Percentiles rank a stretch among this genome's conserved stretches.
Conservation (phyloP, 768 basidiomycete species). For the Leucosporidium creatinivorum region DNA sequence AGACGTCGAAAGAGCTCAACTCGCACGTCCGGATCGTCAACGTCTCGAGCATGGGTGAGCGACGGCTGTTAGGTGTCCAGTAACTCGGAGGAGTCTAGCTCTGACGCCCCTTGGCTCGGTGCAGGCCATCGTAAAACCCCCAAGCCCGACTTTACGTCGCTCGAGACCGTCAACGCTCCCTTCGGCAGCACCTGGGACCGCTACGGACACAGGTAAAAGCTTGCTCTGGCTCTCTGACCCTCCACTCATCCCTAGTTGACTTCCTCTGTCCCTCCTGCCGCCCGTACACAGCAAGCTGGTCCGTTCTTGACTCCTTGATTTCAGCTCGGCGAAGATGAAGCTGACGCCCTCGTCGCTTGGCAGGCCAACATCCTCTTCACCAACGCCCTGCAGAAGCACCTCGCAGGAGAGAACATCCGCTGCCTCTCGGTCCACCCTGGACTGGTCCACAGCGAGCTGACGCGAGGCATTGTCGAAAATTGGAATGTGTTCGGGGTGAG, state of each 20-base stretch:
- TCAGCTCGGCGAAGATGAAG: too few species aligned
- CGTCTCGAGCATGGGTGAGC: conserved; percentile 13
- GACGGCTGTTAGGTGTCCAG: not conserved
- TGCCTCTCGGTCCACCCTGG: conserved; percentile 11
- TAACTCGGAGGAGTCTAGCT: too few species aligned
- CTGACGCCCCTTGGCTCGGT: too few species aligned
- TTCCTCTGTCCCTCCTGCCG: too few species aligned
- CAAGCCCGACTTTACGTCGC: conserved; percentile 13
- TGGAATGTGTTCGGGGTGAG: conserved; percentile 7
- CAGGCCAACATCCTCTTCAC: conserved; percentile 27
- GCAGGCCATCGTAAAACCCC: conserved; percentile 9
- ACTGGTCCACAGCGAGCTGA: conserved; percentile 11
- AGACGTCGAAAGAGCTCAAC: conserved; percentile 25
- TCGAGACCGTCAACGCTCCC: conserved; percentile 16
- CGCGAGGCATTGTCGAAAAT: conserved; percentile 3
- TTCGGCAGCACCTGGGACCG: conserved; percentile 14
- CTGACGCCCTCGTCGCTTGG: not conserved
- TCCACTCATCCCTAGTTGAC: too few species aligned
- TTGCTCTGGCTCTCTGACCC: too few species aligned
- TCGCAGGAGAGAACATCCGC: conserved; percentile 19
- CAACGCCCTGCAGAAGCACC: conserved; percentile 6
- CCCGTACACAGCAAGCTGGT: not conserved
- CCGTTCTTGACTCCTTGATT: not conserved
- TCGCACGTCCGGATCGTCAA: conserved; percentile 26
- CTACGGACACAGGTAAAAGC: conserved; percentile 9